phyloP scores from a whole-genome alignment of 345 rosid species.

The Eutrema yunnanense region DNA sequence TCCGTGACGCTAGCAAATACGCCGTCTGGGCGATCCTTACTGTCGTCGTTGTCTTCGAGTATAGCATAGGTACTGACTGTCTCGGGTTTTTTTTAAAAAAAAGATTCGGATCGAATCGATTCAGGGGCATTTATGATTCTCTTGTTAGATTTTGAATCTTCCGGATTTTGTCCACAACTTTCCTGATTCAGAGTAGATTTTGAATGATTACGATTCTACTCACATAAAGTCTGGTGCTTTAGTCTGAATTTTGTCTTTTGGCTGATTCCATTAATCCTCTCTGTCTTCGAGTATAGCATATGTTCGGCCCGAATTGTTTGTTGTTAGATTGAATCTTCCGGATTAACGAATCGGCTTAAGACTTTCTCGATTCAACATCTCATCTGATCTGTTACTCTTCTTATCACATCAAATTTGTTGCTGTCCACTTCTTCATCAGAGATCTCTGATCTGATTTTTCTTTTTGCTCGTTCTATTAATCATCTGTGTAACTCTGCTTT shows the following conservation, averaged over 20 bases:
- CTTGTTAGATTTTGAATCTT: neutral
- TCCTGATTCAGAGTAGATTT: neutral
- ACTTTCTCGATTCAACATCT: too few species aligned
- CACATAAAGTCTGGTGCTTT: neutral
- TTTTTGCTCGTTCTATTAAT: neutral
- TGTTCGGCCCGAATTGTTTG: too few species aligned
- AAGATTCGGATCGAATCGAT: neutral
- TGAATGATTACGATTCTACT: neutral
- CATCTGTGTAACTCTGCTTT: neutral
- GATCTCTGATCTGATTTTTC: neutral
- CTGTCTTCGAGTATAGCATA: too few species aligned
- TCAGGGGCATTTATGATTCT: neutral
- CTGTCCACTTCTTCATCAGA: neutral
- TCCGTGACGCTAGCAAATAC: conserved; percentile 46
- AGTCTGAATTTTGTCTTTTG: too few species aligned
- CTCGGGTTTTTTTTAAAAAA: neutral
- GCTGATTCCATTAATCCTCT: too few species aligned
- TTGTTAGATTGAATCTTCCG: too few species aligned
- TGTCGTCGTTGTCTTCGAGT: conserved; percentile 85
- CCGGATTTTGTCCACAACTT: neutral
- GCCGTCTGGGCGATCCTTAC: conserved; percentile 89
- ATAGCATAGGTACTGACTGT: conserved; percentile 56
- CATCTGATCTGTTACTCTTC: too few species aligned
- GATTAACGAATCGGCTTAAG: too few species aligned
- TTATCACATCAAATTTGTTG: too few species aligned